Evolutionary conservation across 2,329 filamentous ascomycete genomes (phyloP).

Genomic region (Sarocladium kiliense): DNA sequence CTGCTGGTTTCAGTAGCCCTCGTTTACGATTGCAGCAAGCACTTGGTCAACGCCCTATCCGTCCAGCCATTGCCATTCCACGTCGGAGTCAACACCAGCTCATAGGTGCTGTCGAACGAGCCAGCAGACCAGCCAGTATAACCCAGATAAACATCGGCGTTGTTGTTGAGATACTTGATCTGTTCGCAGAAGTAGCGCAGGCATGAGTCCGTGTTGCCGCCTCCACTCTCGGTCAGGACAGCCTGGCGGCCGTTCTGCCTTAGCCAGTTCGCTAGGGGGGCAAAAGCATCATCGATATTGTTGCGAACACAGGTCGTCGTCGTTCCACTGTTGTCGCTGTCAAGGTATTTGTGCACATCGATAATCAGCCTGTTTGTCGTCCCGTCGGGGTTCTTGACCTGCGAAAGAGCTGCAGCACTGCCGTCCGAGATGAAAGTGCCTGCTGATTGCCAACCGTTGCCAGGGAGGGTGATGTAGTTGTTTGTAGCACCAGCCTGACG

Average conservation of each 20-base stretch:
- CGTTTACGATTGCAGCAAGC: not conserved
- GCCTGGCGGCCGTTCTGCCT: slow-evolving; percentile 41
- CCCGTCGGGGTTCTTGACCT: slow-evolving; percentile 54
- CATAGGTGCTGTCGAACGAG: slow-evolving; percentile 34
- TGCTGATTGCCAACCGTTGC: slow-evolving; percentile 53
- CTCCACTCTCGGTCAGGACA: slow-evolving; percentile 49
- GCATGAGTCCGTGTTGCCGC: slow-evolving; percentile 36
- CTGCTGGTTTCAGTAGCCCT: too few relatives aligned
- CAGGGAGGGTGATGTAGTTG: slow-evolving; percentile 58
- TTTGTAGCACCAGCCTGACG: slow-evolving; percentile 57
- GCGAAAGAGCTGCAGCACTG: slow-evolving; percentile 44
- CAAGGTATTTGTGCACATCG: slow-evolving; percentile 58
- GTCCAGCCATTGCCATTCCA: slow-evolving; percentile 18
- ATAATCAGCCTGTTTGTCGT: slow-evolving; percentile 50
- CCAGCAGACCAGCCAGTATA: slow-evolving; percentile 43
- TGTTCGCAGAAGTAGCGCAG: slow-evolving; percentile 39
- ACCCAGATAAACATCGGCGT: slow-evolving; percentile 41
- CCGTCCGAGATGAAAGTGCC: slow-evolving; percentile 42
- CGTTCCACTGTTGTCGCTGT: slow-evolving; percentile 51
- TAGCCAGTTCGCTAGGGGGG: slow-evolving; percentile 40
- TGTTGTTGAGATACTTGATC: slow-evolving; percentile 39
- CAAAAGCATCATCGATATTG: slow-evolving; percentile 42
- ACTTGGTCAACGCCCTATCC: slow-evolving; percentile 36
- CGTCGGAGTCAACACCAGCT: slow-evolving; percentile 37
- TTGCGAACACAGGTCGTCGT: slow-evolving; percentile 47